phyloP scores from a whole-genome alignment of 1,139 yeast genomes.

The Candida dubliniensis region DNA sequence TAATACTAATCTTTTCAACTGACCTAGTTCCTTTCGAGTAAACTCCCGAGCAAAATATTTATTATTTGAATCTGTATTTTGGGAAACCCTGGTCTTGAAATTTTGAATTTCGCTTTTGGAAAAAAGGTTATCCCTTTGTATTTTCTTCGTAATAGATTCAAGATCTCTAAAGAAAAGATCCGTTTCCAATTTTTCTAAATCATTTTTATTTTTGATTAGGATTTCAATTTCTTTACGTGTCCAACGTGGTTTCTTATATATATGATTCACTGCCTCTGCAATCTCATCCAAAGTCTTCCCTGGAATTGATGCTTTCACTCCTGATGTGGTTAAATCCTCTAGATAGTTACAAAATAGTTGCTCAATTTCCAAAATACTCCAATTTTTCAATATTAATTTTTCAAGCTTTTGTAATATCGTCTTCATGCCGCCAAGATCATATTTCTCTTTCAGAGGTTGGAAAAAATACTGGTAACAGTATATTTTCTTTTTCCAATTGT shows the following conservation, averaged over 20 bases:
- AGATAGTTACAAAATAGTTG: slow-evolving; percentile 4
- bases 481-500: slow-evolving; percentile 1
- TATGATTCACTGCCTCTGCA: not conserved
- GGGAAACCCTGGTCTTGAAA: too few relatives aligned
- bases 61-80: too few relatives aligned
- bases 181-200: slow-evolving; percentile 7
- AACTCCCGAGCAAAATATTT: too few relatives aligned
- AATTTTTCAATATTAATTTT: slow-evolving; percentile 4
- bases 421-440: not conserved
- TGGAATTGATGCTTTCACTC: slow-evolving; percentile 3
- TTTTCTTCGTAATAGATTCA: not conserved
- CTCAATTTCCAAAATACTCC: slow-evolving; percentile 9
- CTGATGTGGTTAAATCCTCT: slow-evolving; percentile 7
- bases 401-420: not conserved
- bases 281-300: slow-evolving; percentile 2
- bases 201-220: slow-evolving; percentile 20
- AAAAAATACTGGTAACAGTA: slow-evolving; percentile 5
- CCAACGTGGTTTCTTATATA: not conserved
- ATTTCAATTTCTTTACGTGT: slow-evolving; percentile 5
- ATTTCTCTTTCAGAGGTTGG: slow-evolving; percentile 11
- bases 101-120: too few relatives aligned
- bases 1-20: not conserved
- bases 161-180: not conserved
- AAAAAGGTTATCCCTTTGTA: too few relatives aligned
- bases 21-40: not conserved